Evolutionary conservation across 2,329 filamentous ascomycete genomes (phyloP), one percentile per base, ranked within the genome.

Genomic region (Sporothrix globosa): DNA sequence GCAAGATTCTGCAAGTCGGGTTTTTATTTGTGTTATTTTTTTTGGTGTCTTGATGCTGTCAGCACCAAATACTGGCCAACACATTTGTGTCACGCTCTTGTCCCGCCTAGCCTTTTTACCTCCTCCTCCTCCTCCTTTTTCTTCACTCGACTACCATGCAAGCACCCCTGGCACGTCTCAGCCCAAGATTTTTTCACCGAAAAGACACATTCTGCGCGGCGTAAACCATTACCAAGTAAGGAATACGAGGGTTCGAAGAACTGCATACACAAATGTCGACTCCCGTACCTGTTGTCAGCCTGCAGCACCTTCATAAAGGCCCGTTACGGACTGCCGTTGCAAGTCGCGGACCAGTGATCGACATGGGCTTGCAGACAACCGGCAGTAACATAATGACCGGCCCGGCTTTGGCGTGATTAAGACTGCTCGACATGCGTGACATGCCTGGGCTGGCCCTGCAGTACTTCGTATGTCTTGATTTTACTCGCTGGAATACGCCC

Each of bases 401-500:
- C n/a, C 58, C 11, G 58, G 39, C 58, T 46, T 61, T 61, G 39
- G 44, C n/a, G 39, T 61, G 58, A 34, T 46, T 46, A n/a, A 46
- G 52, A 54, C 21, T 14, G 56, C 14, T 34, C 7, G 53, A 34
- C 50, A 24, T 60, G 34, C 30, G 19, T 41, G 30, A 58, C 30
- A 17, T 34, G 2, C 27, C 3, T 30, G 5, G 19, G 48, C 48
- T 54, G 13, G 21, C 4, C 21, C 14, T 30, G 24, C 10, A 30
- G 19, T 27, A 30, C 21, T 24, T 4, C 3, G n/a, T 2, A 24
- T 27, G 10, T 50, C 27, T 50, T 50, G 60, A 65, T 65, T 52
- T 39, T 66, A 66, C 61, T 66, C 61, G 61, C 46, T 19, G 27
- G 27, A 39, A 52, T 66, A 66, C 61, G 61, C 21, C 10, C 58